These are phyloP conservation scores for Phytophthora nicotianae DNA, from an alignment of 352 stramenopile species.

Conservation along the genomic window DNA sequence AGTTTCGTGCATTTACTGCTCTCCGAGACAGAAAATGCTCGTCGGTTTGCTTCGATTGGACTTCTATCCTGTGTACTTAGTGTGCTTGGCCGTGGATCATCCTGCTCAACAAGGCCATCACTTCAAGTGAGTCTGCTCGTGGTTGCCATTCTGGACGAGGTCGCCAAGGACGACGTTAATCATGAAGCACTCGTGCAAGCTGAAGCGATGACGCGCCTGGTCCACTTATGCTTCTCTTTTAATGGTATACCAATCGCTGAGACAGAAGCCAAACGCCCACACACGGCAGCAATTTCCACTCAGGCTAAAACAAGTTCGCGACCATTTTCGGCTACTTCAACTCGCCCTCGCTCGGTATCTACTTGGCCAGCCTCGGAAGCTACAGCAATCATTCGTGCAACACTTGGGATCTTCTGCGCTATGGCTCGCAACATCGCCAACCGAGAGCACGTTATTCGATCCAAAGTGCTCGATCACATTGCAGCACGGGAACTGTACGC, in stretches of 20 bases:
- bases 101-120: conserved; percentile 19
- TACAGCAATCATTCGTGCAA: conserved; percentile 38
- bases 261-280: conserved; percentile 15
- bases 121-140: conserved; percentile 56
- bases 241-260: conserved; percentile 2
- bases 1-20: conserved; percentile 67
- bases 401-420: conserved; percentile 63
- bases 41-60: conserved; percentile 58
- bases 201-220: conserved; percentile 51
- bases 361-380: conserved; percentile 27
- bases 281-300: conserved; percentile 15
- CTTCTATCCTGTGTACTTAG: conserved; percentile 61
- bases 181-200: conserved; percentile 54
- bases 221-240: conserved; percentile 57
- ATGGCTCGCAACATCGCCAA: conserved; percentile 64
- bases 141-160: conserved; percentile 59
- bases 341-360: conserved; percentile 14
- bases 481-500: conserved; percentile 56
- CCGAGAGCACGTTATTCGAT: conserved; percentile 64
- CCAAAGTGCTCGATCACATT: conserved; percentile 68
- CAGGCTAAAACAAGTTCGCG: conserved; percentile 10
- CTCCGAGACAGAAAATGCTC: conserved; percentile 58
- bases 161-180: conserved; percentile 57
- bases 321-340: conserved; percentile 19
- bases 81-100: conserved; percentile 37